Evolutionary conservation across 2,329 filamentous ascomycete genomes (phyloP).

Genomic region (Fusarium decemcellulare): DNA sequence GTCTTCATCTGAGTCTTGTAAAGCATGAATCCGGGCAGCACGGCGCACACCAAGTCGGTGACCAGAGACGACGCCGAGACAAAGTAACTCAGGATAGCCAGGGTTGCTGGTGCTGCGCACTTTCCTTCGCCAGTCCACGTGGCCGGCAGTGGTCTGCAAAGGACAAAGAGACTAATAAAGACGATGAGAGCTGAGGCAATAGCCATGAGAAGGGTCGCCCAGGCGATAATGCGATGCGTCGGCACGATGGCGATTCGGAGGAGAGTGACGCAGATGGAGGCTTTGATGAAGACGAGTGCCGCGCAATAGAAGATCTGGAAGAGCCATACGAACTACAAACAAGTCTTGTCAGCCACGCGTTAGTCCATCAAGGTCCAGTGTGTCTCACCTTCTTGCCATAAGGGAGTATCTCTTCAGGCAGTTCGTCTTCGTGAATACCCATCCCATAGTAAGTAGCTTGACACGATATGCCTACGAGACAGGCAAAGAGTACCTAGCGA

Average conservation of each 20-base stretch:
- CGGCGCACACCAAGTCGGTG: constrained; percentile 10
- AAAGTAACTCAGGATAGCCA: constrained; percentile 17
- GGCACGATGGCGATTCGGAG: constrained; percentile 16
- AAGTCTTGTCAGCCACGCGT: too few relatives aligned
- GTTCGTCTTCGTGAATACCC: not conserved
- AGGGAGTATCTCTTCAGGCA: not conserved
- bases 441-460: not conserved
- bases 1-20: constrained; percentile 18
- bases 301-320: constrained; percentile 14
- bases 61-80: not conserved
- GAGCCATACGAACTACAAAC: constrained; percentile 7
- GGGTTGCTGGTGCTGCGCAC: constrained; percentile 6
- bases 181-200: constrained; percentile 5
- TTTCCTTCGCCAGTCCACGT: not conserved
- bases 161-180: constrained; percentile 3
- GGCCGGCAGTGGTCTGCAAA: not conserved
- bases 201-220: constrained; percentile 8
- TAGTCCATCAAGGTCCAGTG: not conserved
- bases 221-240: constrained; percentile 5
- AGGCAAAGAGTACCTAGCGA: too few relatives aligned
- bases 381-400: constrained; percentile 2
- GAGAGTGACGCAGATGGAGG: constrained; percentile 14
- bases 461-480: not conserved
- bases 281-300: constrained; percentile 18
- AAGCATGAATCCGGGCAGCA: constrained; percentile 16